Percentiles rank a stretch among this genome's conserved stretches.
phyloP scores from a whole-genome alignment of 768 basidiomycete species.

The Exidia glandulosa region DNA sequence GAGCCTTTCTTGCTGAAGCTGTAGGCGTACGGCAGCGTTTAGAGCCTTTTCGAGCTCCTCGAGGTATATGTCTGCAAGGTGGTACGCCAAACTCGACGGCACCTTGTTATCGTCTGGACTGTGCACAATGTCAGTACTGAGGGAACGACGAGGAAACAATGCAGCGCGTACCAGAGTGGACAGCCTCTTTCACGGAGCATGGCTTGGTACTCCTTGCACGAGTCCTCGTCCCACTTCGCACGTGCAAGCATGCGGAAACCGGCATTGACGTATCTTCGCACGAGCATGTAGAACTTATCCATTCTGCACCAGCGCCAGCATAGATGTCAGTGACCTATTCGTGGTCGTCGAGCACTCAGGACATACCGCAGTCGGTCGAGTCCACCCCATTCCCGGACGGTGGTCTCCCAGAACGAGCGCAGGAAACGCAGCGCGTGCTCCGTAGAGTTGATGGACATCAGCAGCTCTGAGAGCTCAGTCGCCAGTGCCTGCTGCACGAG shows the following conservation, averaged over 20 bases:
- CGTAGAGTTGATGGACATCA: constrained; percentile 53
- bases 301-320: constrained; percentile 58
- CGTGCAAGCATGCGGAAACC: constrained; percentile 72
- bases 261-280: constrained; percentile 78
- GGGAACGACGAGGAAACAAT: constrained; percentile 12
- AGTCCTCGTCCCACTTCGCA: constrained; percentile 49
- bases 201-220: constrained; percentile 50
- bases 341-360: not conserved
- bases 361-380: constrained; percentile 81
- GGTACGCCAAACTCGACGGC: constrained; percentile 69
- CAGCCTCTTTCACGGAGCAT: constrained; percentile 62
- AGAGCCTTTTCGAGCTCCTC: constrained; percentile 67
- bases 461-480: constrained; percentile 68
- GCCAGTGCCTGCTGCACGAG: constrained; percentile 90
- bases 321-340: not conserved
- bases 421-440: constrained; percentile 63
- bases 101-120: constrained; percentile 65
- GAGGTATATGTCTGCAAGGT: constrained; percentile 81
- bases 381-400: constrained; percentile 86
- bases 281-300: constrained; percentile 96
- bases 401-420: constrained; percentile 83
- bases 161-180: constrained; percentile 59
- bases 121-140: constrained; percentile 29
- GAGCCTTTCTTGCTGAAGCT: constrained; percentile 24
- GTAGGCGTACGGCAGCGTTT: constrained; percentile 1